phyloP scores from a whole-genome alignment of 495 filamentous ascomycete genomes.

The Geoglossum glabrum region DNA sequence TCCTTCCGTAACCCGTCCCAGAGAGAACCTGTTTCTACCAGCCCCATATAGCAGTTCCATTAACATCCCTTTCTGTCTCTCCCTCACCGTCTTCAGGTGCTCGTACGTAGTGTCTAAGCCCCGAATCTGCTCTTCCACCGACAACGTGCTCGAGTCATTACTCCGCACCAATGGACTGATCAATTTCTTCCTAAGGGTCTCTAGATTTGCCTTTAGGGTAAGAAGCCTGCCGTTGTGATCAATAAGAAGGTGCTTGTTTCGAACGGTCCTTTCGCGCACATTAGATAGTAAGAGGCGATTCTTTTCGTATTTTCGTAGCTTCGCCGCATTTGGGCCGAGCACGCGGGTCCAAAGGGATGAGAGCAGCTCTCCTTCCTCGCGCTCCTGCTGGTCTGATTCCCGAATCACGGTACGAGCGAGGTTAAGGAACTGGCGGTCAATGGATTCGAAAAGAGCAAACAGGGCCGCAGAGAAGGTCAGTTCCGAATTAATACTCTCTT shows the following conservation, averaged over 20 bases:
- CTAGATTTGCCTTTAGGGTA: slow-evolving; percentile 60
- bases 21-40: slow-evolving; percentile 10
- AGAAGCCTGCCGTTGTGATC: slow-evolving; percentile 66
- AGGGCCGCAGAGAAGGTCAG: slow-evolving; percentile 54
- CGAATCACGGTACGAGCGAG: slow-evolving; percentile 69
- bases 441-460: slow-evolving; percentile 66
- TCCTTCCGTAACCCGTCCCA: background rate
- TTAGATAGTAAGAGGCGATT: slow-evolving; percentile 56
- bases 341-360: slow-evolving; percentile 70
- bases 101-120: slow-evolving; percentile 61
- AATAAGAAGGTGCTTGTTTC: slow-evolving; percentile 66
- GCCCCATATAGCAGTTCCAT: slow-evolving; percentile 62
- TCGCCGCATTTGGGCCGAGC: slow-evolving; percentile 46
- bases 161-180: slow-evolving; percentile 61
- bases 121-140: slow-evolving; percentile 64
- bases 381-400: slow-evolving; percentile 60
- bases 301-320: slow-evolving; percentile 70
- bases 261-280: slow-evolving; percentile 59
- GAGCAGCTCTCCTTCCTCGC: slow-evolving; percentile 57
- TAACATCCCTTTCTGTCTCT: slow-evolving; percentile 61
- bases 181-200: slow-evolving; percentile 54
- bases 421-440: slow-evolving; percentile 76
- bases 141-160: slow-evolving; percentile 41
- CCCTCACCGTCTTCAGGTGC: slow-evolving; percentile 49
- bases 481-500: slow-evolving; percentile 72